Percentiles rank a stretch among this genome's conserved stretches.
phyloP scores from a whole-genome alignment of 2,329 filamentous ascomycete species.

The Karstenula rhodostoma region DNA sequence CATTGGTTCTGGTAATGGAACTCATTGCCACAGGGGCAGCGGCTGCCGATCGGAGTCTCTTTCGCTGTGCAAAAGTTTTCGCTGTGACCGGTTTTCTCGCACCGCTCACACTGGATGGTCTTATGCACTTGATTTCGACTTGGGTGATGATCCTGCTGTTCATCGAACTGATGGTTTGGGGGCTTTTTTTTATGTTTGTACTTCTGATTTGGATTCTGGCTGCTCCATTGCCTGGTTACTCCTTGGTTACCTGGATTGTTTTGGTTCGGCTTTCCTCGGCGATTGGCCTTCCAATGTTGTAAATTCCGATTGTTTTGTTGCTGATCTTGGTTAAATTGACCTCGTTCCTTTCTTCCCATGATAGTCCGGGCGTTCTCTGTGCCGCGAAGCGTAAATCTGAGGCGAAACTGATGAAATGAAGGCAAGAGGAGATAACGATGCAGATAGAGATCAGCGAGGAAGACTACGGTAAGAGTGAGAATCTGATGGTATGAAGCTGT shows the following conservation, averaged over 20 bases:
- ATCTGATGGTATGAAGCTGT: neutral
- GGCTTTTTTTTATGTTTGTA: neutral
- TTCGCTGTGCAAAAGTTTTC: constrained; percentile 15
- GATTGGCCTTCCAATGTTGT: neutral
- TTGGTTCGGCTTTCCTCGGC: neutral
- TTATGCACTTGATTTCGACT: neutral
- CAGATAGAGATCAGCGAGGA: neutral
- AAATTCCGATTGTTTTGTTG: neutral
- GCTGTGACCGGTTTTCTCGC: constrained; percentile 14
- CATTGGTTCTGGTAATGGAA: constrained; percentile 20
- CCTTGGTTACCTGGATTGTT: neutral
- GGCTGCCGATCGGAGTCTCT: constrained; percentile 13
- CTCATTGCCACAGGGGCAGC: constrained; percentile 17
- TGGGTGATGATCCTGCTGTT: neutral
- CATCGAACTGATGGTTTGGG: neutral
- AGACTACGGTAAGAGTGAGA: neutral
- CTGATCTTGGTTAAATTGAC: neutral
- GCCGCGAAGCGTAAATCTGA: neutral
- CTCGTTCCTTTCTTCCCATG: neutral
- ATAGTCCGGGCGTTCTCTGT: neutral
- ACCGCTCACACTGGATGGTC: constrained; percentile 6
- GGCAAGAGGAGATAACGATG: neutral
- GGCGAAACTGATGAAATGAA: neutral
- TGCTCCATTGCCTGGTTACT: neutral
- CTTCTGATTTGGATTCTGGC: constrained; percentile 2